phyloP scores from a whole-genome alignment of 352 stramenopile genomes.

The Phytophthora sojae region DNA sequence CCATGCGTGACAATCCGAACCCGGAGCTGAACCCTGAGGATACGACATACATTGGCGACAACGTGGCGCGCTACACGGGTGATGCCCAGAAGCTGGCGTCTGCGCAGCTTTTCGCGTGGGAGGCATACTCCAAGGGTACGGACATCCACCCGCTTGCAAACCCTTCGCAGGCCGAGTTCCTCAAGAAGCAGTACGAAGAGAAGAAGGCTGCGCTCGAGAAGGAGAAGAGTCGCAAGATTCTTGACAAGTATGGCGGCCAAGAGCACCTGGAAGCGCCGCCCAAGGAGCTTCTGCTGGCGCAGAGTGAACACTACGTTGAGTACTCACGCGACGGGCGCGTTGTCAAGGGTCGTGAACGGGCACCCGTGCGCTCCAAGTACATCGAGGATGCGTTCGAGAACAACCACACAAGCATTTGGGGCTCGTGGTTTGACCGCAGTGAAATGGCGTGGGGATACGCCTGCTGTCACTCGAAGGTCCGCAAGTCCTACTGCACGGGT shows the following conservation, averaged over 20 bases:
- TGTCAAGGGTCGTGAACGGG: constrained; percentile 79
- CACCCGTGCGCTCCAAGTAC: constrained; percentile 96
- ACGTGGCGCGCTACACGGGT: constrained; percentile 93
- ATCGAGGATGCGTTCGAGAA: constrained; percentile 97
- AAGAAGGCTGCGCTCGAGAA: constrained; percentile 74
- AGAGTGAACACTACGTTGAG: constrained; percentile 93
- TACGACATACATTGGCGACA: constrained; percentile 95
- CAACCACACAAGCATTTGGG: constrained; percentile 98
- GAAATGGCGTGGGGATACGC: constrained; percentile 97
- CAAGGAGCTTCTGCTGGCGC: constrained; percentile 83
- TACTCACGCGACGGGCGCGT: constrained; percentile 95
- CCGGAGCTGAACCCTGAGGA: constrained; percentile 95
- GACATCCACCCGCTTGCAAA: constrained; percentile 97
- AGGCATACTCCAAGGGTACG: constrained; percentile 91
- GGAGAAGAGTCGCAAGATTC: constrained; percentile 76
- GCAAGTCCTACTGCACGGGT: constrained; percentile 97
- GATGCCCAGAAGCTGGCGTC: constrained; percentile 94
- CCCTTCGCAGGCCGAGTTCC: constrained; percentile 95
- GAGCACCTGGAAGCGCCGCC: constrained; percentile 91
- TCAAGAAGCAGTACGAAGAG: constrained; percentile 95
- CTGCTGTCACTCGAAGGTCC: constrained; percentile 96
- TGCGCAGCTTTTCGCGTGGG: constrained; percentile 97
- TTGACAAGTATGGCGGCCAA: constrained; percentile 97
- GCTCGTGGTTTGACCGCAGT: constrained; percentile 96
- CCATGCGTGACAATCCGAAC: constrained; percentile 98